Percentiles rank a stretch among this genome's conserved stretches.
Evolutionary conservation across 345 rosid genomes (phyloP).

Genomic region (Salix brachista): DNA sequence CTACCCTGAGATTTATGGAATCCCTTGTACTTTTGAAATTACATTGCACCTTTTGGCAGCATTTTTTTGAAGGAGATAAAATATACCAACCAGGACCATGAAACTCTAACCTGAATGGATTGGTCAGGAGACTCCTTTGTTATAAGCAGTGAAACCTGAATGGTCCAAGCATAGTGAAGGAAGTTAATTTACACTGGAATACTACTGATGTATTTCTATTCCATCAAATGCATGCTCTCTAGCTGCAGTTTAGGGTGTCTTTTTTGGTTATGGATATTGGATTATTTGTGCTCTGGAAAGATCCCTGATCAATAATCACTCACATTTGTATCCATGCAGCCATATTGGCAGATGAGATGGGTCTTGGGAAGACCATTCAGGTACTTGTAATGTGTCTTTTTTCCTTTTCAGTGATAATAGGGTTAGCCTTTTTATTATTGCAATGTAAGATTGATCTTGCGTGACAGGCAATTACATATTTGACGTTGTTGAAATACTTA

Average conservation of each 20-base stretch:
- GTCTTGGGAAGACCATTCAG: constrained; percentile 99
- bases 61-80: background rate
- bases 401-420: background rate
- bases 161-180: background rate
- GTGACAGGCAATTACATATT: constrained; percentile 81
- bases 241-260: background rate
- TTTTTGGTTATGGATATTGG: background rate
- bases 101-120: background rate
- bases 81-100: background rate
- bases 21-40: background rate
- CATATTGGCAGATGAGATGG: constrained; percentile 97
- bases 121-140: background rate
- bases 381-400: constrained; percentile 31
- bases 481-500: constrained; percentile 67
- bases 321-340: constrained; percentile 53
- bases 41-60: background rate
- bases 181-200: background rate
- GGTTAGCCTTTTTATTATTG: background rate
- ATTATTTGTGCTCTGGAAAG: constrained; percentile 6
- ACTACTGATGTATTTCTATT: background rate
- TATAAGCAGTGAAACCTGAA: background rate
- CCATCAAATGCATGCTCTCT: background rate
- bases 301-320: constrained; percentile 12
- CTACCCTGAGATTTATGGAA: background rate
- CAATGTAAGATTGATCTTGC: constrained; percentile 15